Percentiles rank a stretch among this genome's conserved stretches.
phyloP scores from a whole-genome alignment of 2,329 filamentous ascomycete species.

The Ophiostoma ips region DNA sequence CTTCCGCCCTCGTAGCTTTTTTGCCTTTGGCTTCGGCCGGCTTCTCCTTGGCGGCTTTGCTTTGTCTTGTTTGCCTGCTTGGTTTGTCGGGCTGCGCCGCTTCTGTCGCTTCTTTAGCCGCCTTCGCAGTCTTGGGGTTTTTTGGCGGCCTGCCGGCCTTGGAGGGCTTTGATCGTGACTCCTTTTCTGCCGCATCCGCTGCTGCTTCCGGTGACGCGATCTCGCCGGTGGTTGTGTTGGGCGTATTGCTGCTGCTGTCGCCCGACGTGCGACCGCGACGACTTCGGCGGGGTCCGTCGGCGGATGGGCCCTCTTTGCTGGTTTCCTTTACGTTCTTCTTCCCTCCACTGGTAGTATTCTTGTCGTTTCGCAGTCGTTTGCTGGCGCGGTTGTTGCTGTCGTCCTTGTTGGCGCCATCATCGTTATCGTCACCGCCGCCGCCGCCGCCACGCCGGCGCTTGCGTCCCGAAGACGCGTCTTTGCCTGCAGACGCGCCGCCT shows the following conservation, averaged over 20 bases:
- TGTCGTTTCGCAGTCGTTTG: slow-evolving; percentile 2
- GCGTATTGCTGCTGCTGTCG: slow-evolving; percentile 4
- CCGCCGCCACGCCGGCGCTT: not conserved
- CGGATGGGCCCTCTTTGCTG: not conserved
- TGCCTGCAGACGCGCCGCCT: not conserved
- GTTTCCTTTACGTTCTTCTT: not conserved
- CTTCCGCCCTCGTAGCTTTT: not conserved
- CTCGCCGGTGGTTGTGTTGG: not conserved
- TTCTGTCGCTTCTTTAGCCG: not conserved
- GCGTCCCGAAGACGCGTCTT: not conserved
- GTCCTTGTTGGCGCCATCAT: not conserved
- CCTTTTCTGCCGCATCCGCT: not conserved
- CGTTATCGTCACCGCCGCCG: not conserved
- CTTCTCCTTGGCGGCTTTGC: not conserved
- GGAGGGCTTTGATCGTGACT: not conserved
- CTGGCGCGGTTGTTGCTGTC: not conserved
- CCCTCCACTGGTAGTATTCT: no score
- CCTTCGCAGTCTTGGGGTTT: no score
- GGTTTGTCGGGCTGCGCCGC: not conserved
- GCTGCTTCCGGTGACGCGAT: not conserved
- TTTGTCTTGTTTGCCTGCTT: not conserved
- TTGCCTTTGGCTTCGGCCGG: not conserved
- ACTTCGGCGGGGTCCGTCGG: slow-evolving; percentile 9
- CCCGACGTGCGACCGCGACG: slow-evolving; percentile 12
- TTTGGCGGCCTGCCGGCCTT: not conserved